Evolutionary conservation across 768 basidiomycete genomes (phyloP).

Genomic region (Pleurotus tuber-regium): DNA sequence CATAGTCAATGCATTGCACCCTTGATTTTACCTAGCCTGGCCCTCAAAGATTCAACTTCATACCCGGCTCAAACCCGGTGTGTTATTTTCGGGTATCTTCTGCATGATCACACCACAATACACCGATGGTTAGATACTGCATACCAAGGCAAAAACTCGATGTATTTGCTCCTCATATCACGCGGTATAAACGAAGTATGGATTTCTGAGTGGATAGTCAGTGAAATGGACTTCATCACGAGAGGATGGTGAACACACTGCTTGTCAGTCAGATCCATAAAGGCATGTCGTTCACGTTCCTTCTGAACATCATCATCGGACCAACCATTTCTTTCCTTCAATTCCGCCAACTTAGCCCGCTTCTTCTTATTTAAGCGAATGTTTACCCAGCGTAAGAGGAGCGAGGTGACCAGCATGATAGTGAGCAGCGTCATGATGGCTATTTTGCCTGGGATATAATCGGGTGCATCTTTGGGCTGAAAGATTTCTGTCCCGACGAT

Average conservation of each 20-base stretch:
- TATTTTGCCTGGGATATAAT: constrained; percentile 65
- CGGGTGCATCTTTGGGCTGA: constrained; percentile 57
- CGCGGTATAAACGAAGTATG: neutral
- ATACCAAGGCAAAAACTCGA: no score
- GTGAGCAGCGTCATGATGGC: constrained; percentile 60
- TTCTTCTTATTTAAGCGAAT: constrained; percentile 50
- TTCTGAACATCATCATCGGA: constrained; percentile 52
- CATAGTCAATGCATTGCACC: no score
- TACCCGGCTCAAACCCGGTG: no score
- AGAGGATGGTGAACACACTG: no score
- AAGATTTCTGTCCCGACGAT: constrained; percentile 65
- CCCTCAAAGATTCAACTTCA: no score
- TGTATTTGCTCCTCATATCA: no score
- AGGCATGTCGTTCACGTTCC: constrained; percentile 59
- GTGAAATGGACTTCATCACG: no score
- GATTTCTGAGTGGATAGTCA: no score
- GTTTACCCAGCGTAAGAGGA: constrained; percentile 54
- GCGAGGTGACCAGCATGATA: constrained; percentile 45
- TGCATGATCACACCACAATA: no score
- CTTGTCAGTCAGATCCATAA: constrained; percentile 61
- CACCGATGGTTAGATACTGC: no score
- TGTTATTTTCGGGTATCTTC: no score
- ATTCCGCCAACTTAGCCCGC: constrained; percentile 34
- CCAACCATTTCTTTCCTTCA: constrained; percentile 49
- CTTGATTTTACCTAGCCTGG: no score